These are phyloP conservation scores for Aleurites moluccanus DNA, from an alignment of 441 rosid species.

Conservation along the genomic window DNA sequence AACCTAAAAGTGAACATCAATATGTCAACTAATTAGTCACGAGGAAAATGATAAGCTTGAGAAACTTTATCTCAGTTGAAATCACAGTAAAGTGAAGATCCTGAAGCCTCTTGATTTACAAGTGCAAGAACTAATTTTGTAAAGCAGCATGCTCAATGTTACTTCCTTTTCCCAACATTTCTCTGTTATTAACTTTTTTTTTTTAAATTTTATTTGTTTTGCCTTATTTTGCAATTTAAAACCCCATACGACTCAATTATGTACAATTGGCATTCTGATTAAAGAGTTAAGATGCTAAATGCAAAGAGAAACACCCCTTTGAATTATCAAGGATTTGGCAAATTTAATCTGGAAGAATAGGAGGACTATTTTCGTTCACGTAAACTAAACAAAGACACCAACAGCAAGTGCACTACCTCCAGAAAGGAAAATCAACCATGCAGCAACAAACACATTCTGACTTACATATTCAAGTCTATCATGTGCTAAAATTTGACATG, in stretches of 20 bases:
- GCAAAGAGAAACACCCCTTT: background rate
- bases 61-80: background rate
- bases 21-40: background rate
- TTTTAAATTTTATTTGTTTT: background rate
- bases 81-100: background rate
- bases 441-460: background rate
- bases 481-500: background rate
- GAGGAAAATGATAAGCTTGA: slow-evolving; percentile 2
- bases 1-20: slow-evolving; percentile 45
- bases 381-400: background rate
- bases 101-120: background rate
- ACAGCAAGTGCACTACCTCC: too few species aligned
- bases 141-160: background rate
- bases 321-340: background rate
- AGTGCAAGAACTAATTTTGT: background rate
- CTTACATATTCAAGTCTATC: background rate
- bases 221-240: background rate
- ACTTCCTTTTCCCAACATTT: background rate
- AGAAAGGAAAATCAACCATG: background rate
- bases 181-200: background rate
- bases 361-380: background rate
- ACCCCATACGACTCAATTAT: background rate
- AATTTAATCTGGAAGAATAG: background rate
- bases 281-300: background rate
- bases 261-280: background rate